Evolutionary conservation across 78 protist genomes (phyloP), one percentile per base, ranked within the genome.

Genomic region (Dictyostelium firmibasis): DNA sequence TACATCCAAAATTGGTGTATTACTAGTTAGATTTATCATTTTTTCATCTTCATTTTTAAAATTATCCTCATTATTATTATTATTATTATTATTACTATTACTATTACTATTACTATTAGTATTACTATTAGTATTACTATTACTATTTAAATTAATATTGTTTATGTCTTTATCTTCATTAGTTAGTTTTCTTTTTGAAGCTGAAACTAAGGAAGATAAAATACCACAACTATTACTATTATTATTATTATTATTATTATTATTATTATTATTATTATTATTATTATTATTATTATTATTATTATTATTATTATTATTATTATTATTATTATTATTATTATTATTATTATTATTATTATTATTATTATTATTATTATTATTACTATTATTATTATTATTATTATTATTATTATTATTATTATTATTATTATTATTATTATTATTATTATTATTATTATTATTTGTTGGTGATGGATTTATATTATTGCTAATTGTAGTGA

Each of bases 31-130:
- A 50, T 50, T 50, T 50, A 50, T 50, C 62, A 50, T 50, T 50
- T 50, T 64, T 64, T 29, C 33, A 74, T 29, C 33, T 74, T 74
- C 43, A 14, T 29, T 74, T 29, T 74, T 33, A 33, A 3, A 27
- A 74, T 31, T 74, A 35, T 16, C 18, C 1, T 16, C 13, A 72
- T 33, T 33, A 11, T 33, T 35, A 74, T 31, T 70, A 16, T 31
- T 70, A 70, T 31, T 70, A 70, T 31, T 70, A 70, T 70, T 75
- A n/a, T n/a, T n/a, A n/a, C n/a, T n/a, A n/a, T n/a, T n/a, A n/a
- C n/a, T n/a, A n/a, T n/a, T n/a, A n/a, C n/a, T n/a, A n/a, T n/a
- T n/a, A n/a, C n/a, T n/a, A n/a, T n/a, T n/a, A n/a, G n/a, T n/a
- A n/a, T n/a, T n/a, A n/a, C n/a, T n/a, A n/a, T n/a, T n/a, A n/a